Base-by-base conservation (phyloP, 2,329 filamentous ascomycete genomes). In the Monosporascus sp. region DNA sequence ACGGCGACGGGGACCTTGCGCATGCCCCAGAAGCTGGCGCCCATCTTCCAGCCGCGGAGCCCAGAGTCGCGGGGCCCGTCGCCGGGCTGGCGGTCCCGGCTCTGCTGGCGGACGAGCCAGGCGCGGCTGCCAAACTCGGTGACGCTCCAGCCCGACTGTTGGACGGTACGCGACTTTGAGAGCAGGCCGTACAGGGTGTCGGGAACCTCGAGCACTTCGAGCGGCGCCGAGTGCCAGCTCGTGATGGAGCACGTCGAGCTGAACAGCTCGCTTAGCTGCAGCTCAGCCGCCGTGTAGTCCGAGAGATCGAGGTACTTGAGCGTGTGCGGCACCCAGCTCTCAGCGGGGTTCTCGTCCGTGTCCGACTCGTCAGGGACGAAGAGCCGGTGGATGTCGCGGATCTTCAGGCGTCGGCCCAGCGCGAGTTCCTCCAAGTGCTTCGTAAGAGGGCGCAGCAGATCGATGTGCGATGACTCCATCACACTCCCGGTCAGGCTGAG, bases 1-100 rank as follows among this genome's bases (percentile, higher is more conserved):
- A 85, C 84, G 26, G 89, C 91, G 61, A 97, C 87, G n/a, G 93
- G 95, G 43, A 97, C 81, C 74, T 97, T 94, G 58, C 88, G 81
- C 84, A 91, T 91, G 38, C 90, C 90, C 90, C 90, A 93, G 73
- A 85, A 89, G 62, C 84, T 82, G 48, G 89, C 89, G 34, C 90
- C 90, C 86, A 91, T 88, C 76, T 94, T 94, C 90, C 90, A 94
- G 63, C 75, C 73, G 34, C 85, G 76, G 47, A 74, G 70, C 2
- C 84, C 84, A 60, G 85, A 80, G 65, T 87, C 83, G 52, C 73
- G 68, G 52, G 70, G 53, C 24, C 58, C 67, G 57, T 75, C 73
- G 40, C 59, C 57, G 41, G 60, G 56, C 14, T 65, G 63, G 54
- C 76, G 71, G 59, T 75, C 43, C 16, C 16, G 43, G 22, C 43